These are phyloP conservation scores for Cystobasidiopsis lactophilus DNA, from an alignment of 768 basidiomycete species.

Conservation along the genomic window DNA sequence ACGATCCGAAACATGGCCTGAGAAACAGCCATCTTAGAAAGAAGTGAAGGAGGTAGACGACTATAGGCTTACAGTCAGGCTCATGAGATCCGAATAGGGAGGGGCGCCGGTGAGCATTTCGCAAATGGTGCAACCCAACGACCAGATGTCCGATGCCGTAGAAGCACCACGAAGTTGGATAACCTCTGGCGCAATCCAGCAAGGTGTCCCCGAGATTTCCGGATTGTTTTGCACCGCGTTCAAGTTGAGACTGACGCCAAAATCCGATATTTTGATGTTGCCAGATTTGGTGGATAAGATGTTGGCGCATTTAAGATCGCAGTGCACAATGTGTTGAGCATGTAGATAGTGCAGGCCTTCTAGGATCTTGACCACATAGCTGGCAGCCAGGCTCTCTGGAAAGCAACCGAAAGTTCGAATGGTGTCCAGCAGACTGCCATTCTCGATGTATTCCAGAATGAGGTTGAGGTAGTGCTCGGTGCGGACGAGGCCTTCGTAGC, in stretches of 20 bases:
- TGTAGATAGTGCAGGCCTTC: conserved; percentile 91
- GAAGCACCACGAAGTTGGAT: conserved; percentile 86
- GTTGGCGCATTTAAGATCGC: conserved; percentile 94
- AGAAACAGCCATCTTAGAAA: no score
- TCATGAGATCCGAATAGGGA: conserved; percentile 59
- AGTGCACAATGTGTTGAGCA: conserved; percentile 34
- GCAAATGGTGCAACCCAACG: conserved; percentile 77
- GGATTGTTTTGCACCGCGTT: conserved; percentile 51
- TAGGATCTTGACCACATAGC: conserved; percentile 87
- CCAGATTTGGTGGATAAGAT: conserved; percentile 97
- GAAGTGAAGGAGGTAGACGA: no score
- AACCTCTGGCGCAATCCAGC: conserved; percentile 99
- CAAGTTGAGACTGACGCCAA: conserved; percentile 89
- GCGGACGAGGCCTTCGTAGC: conserved; percentile 86
- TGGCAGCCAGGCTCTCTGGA: conserved; percentile 72
- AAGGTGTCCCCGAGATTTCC: conserved; percentile 53
- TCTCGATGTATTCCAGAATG: conserved; percentile 86
- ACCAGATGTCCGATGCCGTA: conserved; percentile 89
- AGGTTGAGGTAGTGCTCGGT: conserved; percentile 77
- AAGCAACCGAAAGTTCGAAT: conserved; percentile 82
- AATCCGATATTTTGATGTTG: conserved; percentile 90
- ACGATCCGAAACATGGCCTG: conserved; percentile 98
- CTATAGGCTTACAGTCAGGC: no score
- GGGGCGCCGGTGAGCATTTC: conserved; percentile 81
- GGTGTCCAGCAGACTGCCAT: conserved; percentile 80